Conservation (phyloP, 345 rosid genomes). For the Sapria himalayana region DNA sequence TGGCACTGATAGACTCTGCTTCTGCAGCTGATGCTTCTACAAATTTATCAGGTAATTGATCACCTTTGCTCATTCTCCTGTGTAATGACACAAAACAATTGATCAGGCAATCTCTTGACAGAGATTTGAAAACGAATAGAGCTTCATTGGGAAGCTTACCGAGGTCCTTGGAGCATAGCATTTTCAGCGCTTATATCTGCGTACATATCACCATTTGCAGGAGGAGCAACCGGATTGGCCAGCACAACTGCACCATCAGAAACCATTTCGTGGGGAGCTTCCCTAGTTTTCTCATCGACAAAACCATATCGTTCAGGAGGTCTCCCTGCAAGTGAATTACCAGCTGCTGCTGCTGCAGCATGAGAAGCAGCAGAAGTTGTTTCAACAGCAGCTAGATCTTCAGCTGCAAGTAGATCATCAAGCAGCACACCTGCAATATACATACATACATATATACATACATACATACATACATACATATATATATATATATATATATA, state of each 20-base stretch:
- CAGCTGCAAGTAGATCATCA: constrained; percentile 93
- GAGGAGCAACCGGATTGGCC: constrained; percentile 94
- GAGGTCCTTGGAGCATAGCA: constrained; percentile 54
- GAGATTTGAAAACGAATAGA: background rate
- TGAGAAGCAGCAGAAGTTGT: constrained; percentile 80
- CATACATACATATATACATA: too few relatives aligned
- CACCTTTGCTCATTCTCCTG: constrained; percentile 86
- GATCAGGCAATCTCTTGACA: background rate
- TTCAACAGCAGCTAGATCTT: constrained; percentile 90
- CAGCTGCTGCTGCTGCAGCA: constrained; percentile 74
- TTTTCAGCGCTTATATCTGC: constrained; percentile 89
- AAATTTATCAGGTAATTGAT: constrained; percentile 67
- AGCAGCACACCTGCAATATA: constrained; percentile 64
- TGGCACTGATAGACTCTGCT: constrained; percentile 94
- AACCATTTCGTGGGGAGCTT: constrained; percentile 33
- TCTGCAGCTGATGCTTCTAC: constrained; percentile 98
- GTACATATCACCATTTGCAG: constrained; percentile 76
- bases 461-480: too few relatives aligned
- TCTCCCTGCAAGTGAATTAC: constrained; percentile 37
- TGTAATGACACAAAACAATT: constrained; percentile 7
- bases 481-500: too few relatives aligned
- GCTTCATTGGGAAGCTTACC: constrained; percentile 24
- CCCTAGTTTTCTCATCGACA: constrained; percentile 64
- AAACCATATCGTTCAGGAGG: constrained; percentile 61
- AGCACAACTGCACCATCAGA: constrained; percentile 75